phyloP scores from a whole-genome alignment of 1,139 yeast species.

The Pneumocystis wakefieldiae region DNA sequence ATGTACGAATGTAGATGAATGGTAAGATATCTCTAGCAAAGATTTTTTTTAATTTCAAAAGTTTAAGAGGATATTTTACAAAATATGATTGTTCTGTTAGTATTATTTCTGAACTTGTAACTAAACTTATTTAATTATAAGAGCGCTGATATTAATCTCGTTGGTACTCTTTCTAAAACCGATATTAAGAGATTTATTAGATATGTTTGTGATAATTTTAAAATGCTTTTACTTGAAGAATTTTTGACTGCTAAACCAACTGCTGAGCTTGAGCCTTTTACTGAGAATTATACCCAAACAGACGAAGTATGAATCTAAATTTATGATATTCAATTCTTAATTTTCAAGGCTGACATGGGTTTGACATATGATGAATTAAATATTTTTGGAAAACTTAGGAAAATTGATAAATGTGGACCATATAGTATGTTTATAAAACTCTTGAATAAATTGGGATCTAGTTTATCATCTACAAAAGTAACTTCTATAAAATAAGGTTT shows the following conservation, averaged over 20 bases:
- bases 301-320: conserved; percentile 43
- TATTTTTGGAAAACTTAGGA: conserved; percentile 78
- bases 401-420: conserved; percentile 91
- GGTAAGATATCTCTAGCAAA: conserved; percentile 21
- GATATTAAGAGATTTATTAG: conserved; percentile 74
- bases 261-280: conserved; percentile 93
- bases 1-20: conserved; percentile 96
- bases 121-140: neutral
- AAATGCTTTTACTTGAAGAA: conserved; percentile 59
- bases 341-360: conserved; percentile 60
- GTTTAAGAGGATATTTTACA: conserved; percentile 78
- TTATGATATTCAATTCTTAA: neutral
- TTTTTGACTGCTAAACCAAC: conserved; percentile 89
- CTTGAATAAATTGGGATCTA: conserved; percentile 63
- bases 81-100: conserved; percentile 73
- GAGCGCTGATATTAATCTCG: conserved; percentile 91
- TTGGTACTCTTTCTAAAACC: conserved; percentile 90
- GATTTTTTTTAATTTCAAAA: neutral
- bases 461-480: conserved; percentile 25
- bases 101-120: neutral
- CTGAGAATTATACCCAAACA: conserved; percentile 78
- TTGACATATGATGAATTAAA: conserved; percentile 90
- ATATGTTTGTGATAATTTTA: conserved; percentile 56
- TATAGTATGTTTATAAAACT: conserved; percentile 81
- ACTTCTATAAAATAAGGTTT: neutral